Evolutionary conservation across 495 filamentous ascomycete genomes (phyloP).

Genomic region (Daldinia decipiens): DNA sequence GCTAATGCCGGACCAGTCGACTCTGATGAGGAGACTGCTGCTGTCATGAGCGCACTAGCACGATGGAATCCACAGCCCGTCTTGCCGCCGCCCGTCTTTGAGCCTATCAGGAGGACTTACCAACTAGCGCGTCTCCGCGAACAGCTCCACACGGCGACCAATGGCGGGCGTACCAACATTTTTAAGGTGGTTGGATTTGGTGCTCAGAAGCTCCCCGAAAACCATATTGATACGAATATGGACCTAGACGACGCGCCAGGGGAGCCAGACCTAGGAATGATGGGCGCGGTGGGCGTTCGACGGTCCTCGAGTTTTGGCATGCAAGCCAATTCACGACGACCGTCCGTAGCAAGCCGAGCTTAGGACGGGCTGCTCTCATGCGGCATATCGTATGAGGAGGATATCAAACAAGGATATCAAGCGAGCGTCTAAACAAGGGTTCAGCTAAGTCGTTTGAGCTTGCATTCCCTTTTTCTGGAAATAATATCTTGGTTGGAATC

Average conservation of each 20-base stretch:
- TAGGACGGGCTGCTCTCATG: constrained; percentile 36
- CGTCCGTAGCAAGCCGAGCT: constrained; percentile 56
- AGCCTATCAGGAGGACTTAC: constrained; percentile 77
- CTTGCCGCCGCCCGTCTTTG: constrained; percentile 68
- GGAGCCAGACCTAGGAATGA: constrained; percentile 54
- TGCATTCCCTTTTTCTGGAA: constrained; percentile 3
- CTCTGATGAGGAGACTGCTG: constrained; percentile 89
- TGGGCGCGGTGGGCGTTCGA: constrained; percentile 45
- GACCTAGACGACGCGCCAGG: constrained; percentile 58
- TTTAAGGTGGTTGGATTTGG: constrained; percentile 61
- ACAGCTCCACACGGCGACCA: constrained; percentile 80
- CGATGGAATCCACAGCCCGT: constrained; percentile 80
- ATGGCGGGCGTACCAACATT: constrained; percentile 65
- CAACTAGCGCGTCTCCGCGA: constrained; percentile 88
- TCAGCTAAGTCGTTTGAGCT: background rate
- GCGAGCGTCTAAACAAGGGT: background rate
- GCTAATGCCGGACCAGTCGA: constrained; percentile 79
- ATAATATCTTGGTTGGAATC: constrained; percentile 12
- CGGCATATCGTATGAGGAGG: constrained; percentile 1
- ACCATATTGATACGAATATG: constrained; percentile 50
- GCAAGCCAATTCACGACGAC: constrained; percentile 52
- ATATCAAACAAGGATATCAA: background rate
- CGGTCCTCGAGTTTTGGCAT: constrained; percentile 59
- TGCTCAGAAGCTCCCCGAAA: constrained; percentile 59
- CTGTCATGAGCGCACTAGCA: constrained; percentile 84